Percentiles rank a stretch among this genome's conserved stretches.
These are phyloP conservation scores for Clonostachys byssicola DNA, from an alignment of 2,329 filamentous ascomycete genomes.

Conservation along the genomic window DNA sequence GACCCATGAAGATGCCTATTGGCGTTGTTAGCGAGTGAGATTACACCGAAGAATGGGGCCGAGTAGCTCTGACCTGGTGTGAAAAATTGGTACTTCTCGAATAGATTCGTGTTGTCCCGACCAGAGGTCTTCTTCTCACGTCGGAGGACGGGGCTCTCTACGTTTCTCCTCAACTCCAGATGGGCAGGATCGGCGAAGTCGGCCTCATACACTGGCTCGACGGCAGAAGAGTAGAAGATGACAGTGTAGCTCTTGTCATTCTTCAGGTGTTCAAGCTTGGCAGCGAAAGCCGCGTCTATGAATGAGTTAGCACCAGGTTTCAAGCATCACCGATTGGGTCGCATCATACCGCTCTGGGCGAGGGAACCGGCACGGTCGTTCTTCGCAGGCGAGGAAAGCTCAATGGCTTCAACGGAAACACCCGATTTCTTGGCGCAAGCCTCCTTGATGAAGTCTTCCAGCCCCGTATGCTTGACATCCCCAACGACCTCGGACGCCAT, in stretches of 20 bases:
- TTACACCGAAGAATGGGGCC: not conserved
- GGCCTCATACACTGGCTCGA: slow-evolving; percentile 56
- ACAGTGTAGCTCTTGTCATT: slow-evolving; percentile 61
- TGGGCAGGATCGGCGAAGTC: slow-evolving; percentile 60
- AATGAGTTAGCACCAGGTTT: not conserved
- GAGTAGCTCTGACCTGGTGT: slow-evolving; percentile 62
- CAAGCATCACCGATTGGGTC: slow-evolving; percentile 10
- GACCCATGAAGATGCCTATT: slow-evolving; percentile 82
- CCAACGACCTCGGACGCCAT: slow-evolving; percentile 57
- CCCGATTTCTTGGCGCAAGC: slow-evolving; percentile 33
- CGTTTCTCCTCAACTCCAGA: slow-evolving; percentile 68
- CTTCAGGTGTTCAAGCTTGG: slow-evolving; percentile 32
- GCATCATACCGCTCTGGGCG: not conserved
- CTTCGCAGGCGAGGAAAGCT: slow-evolving; percentile 31
- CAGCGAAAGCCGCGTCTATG: slow-evolving; percentile 41
- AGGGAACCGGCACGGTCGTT: slow-evolving; percentile 28
- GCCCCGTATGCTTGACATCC: slow-evolving; percentile 30
- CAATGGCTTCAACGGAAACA: slow-evolving; percentile 12
- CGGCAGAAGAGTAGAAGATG: slow-evolving; percentile 66
- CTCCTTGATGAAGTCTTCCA: slow-evolving; percentile 38
- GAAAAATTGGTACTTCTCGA: slow-evolving; percentile 94
- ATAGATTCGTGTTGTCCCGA: slow-evolving; percentile 52
- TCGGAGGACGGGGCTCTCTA: slow-evolving; percentile 17
- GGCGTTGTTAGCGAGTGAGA: not conserved
- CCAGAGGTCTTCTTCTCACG: slow-evolving; percentile 32